Percentiles rank a stretch among this genome's conserved stretches.
Conservation (phyloP, 2,329 filamentous ascomycete species). For the Exophiala viscosa region DNA sequence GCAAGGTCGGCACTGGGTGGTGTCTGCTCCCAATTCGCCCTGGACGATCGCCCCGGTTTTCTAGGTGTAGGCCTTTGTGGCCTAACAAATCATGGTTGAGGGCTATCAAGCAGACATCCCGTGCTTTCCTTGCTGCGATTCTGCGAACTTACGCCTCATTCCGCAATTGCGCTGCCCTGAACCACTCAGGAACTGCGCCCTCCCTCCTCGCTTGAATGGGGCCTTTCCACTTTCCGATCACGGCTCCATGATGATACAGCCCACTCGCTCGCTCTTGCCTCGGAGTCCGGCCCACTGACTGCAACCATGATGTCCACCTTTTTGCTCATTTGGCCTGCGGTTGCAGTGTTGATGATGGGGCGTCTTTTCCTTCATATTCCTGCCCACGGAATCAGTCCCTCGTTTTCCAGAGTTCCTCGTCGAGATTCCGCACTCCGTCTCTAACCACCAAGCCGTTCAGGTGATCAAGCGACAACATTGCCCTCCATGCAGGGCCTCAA, state of each 20-base stretch:
- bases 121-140: slow-evolving; percentile 12
- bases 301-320: background rate
- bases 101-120: slow-evolving; percentile 11
- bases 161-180: slow-evolving; percentile 6
- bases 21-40: slow-evolving; percentile 10
- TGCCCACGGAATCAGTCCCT: slow-evolving; percentile 25
- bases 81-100: slow-evolving; percentile 8
- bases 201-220: slow-evolving; percentile 1
- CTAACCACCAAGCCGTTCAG: slow-evolving; percentile 16
- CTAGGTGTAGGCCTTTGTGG: background rate
- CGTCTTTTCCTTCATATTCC: slow-evolving; percentile 20
- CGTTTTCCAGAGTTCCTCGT: slow-evolving; percentile 13
- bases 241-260: background rate
- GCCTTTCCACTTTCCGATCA: background rate
- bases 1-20: slow-evolving; percentile 17
- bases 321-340: slow-evolving; percentile 1
- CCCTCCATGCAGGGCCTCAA: slow-evolving; percentile 29
- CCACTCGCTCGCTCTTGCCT: slow-evolving; percentile 1
- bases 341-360: background rate
- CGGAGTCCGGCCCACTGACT: too few species aligned
- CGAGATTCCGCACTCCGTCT: slow-evolving; percentile 28
- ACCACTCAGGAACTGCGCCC: slow-evolving; percentile 6
- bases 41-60: slow-evolving; percentile 8
- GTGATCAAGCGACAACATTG: slow-evolving; percentile 16
- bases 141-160: slow-evolving; percentile 15